These are phyloP conservation scores for Fragaria nilgerrensis DNA, from an alignment of 306 rosid species.

Conservation along the genomic window DNA sequence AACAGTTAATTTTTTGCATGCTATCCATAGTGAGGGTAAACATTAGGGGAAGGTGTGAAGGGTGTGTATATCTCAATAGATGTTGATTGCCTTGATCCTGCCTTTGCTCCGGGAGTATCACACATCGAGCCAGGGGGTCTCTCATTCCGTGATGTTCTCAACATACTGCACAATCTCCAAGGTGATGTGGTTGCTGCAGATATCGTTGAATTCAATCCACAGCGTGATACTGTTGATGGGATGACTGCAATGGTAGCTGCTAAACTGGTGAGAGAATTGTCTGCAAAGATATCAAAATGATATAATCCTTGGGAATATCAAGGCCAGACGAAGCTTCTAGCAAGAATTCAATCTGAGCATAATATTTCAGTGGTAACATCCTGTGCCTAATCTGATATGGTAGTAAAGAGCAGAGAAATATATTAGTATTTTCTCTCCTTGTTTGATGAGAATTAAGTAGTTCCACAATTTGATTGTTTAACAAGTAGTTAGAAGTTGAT, in stretches of 20 bases:
- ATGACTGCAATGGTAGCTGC: constrained; percentile 99
- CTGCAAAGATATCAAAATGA: constrained; percentile 85
- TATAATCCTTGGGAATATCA: neutral
- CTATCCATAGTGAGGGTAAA: neutral
- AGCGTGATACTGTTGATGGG: constrained; percentile 90
- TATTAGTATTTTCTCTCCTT: neutral
- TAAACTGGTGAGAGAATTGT: constrained; percentile 81
- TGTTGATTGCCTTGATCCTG: constrained; percentile 90
- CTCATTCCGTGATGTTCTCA: constrained; percentile 83
- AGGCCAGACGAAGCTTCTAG: constrained; percentile 13
- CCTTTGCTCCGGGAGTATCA: constrained; percentile 98
- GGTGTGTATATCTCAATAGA: constrained; percentile 92
- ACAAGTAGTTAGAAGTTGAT: neutral
- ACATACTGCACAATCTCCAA: constrained; percentile 87
- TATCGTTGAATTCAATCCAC: constrained; percentile 91
- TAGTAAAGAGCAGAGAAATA: neutral
- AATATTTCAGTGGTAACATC: neutral
- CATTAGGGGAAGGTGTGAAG: constrained; percentile 79
- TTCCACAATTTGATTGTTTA: neutral
- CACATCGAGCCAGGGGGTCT: constrained; percentile 97
- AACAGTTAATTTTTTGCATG: neutral
- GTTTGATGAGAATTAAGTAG: neutral
- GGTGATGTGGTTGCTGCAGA: constrained; percentile 84
- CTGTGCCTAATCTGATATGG: neutral
- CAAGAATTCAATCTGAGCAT: neutral